These are phyloP conservation scores for Neospermospora avenae DNA, from an alignment of 2,329 filamentous ascomycete genomes.

Conservation along the genomic window DNA sequence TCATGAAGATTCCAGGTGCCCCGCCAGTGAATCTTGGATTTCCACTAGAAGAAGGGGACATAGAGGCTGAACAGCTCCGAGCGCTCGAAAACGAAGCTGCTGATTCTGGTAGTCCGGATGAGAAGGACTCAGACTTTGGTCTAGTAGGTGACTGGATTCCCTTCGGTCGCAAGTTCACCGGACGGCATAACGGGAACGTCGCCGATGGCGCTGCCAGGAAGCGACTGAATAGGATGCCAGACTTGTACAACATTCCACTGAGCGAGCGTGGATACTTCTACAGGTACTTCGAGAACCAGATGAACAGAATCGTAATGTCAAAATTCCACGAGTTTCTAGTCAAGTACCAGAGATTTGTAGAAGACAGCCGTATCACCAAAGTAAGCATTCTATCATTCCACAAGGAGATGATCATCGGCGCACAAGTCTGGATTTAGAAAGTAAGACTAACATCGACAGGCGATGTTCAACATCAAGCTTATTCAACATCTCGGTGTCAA, in stretches of 20 bases:
- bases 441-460: conserved; percentile 19
- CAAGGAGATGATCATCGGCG: too few relatives aligned
- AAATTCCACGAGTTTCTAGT: conserved; percentile 19
- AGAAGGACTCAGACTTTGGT: conserved; percentile 22
- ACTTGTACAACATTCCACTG: conserved; percentile 30
- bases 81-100: conserved; percentile 26
- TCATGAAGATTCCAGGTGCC: conserved; percentile 25
- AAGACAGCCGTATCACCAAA: conserved; percentile 23
- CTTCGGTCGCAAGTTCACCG: conserved; percentile 28
- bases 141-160: conserved; percentile 28
- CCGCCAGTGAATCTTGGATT: conserved; percentile 28
- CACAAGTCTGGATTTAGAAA: too few relatives aligned
- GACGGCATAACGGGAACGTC: conserved; percentile 13
- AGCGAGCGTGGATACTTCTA: conserved; percentile 32
- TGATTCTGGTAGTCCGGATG: conserved; percentile 9
- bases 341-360: conserved; percentile 24
- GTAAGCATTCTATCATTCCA: conserved; percentile 13
- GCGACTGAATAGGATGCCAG: conserved; percentile 16
- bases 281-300: conserved; percentile 29
- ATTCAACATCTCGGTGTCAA: conserved; percentile 61
- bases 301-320: conserved; percentile 22
- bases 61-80: conserved; percentile 30
- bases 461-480: conserved; percentile 25
- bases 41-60: conserved; percentile 30
- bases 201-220: conserved; percentile 20